Conservation (phyloP, 2,329 filamentous ascomycete genomes). For the Sporothrix curviconia region DNA sequence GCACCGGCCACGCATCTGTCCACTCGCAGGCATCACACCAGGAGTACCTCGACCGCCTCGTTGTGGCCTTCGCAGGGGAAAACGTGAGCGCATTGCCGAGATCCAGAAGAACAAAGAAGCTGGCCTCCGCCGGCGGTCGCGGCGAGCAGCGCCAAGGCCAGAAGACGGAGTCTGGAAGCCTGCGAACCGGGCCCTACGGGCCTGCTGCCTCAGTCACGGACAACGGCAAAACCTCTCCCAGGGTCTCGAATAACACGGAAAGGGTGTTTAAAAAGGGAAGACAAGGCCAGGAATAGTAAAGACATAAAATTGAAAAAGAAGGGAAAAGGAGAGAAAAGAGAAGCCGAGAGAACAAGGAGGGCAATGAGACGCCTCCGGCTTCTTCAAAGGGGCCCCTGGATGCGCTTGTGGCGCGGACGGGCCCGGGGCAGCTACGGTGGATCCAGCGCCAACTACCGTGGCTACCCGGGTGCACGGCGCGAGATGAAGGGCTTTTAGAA, state of each 20-base stretch:
- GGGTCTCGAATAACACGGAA: too few relatives aligned
- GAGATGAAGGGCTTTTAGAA: constrained; percentile 64
- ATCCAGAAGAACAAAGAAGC: constrained; percentile 43
- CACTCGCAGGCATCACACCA: constrained; percentile 27
- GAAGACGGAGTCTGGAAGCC: constrained; percentile 2
- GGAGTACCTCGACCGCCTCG: constrained; percentile 45
- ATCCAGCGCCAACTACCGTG: constrained; percentile 71
- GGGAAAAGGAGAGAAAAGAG: not conserved
- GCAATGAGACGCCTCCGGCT: not conserved
- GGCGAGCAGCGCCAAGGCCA: constrained; percentile 26
- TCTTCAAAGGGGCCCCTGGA: constrained; percentile 17
- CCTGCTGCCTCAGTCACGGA: not conserved
- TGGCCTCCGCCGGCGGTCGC: constrained; percentile 36
- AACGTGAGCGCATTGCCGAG: constrained; percentile 42
- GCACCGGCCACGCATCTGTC: not conserved
- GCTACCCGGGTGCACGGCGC: constrained; percentile 65
- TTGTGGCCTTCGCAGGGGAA: constrained; percentile 39
- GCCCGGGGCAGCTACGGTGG: constrained; percentile 45
- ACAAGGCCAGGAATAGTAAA: too few relatives aligned
- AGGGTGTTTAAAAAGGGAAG: too few relatives aligned
- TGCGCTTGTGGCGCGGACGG: constrained; percentile 20
- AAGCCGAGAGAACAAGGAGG: not conserved
- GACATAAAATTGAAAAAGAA: too few relatives aligned
- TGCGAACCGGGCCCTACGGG: constrained; percentile 7
- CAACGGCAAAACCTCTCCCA: not conserved